Percentiles rank a stretch among this genome's conserved stretches.
phyloP scores from a whole-genome alignment of 78 protist genomes.

The Dictyostelium capitatum region DNA sequence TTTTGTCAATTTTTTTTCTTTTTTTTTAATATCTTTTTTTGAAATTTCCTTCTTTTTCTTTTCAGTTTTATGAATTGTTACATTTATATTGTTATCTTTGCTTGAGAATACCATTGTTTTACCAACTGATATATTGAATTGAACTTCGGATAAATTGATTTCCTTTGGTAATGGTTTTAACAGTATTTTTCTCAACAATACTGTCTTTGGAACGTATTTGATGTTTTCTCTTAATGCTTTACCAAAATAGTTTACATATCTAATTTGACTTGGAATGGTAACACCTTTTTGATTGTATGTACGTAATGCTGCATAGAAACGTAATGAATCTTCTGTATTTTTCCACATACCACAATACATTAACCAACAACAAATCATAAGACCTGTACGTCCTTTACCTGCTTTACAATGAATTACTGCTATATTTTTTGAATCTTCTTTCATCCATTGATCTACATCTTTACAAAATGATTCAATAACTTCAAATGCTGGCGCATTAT shows the following conservation, averaged over 20 bases:
- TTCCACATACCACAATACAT: slow-evolving; percentile 65
- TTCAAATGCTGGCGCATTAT: slow-evolving; percentile 89
- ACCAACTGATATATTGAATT: slow-evolving; percentile 57
- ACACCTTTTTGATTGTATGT: slow-evolving; percentile 91
- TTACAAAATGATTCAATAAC: slow-evolving; percentile 75
- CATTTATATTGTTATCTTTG: slow-evolving; percentile 26
- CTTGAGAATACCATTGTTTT: slow-evolving; percentile 39
- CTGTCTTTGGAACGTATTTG: slow-evolving; percentile 4
- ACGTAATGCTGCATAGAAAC: slow-evolving; percentile 82
- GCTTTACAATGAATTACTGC: slow-evolving; percentile 88
- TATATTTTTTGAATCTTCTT: slow-evolving; percentile 72
- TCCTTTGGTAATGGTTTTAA: slow-evolving; percentile 69
- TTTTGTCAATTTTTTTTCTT: slow-evolving; percentile 20
- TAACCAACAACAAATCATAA: slow-evolving; percentile 85
- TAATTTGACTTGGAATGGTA: slow-evolving; percentile 90
- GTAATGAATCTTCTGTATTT: slow-evolving; percentile 76
- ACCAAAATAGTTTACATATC: slow-evolving; percentile 89
- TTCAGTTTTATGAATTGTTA: slow-evolving; percentile 3
- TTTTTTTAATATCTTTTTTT: slow-evolving; percentile 6
- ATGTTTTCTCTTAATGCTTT: slow-evolving; percentile 8
- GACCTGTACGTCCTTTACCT: slow-evolving; percentile 85
- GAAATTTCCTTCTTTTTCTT: slow-evolving; percentile 39
- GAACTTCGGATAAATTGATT: slow-evolving; percentile 39
- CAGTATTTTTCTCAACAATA: slow-evolving; percentile 12
- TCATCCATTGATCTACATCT: slow-evolving; percentile 83